Base-by-base conservation (phyloP, 306 rosid species). In the Herpetospermum pedunculosum region DNA sequence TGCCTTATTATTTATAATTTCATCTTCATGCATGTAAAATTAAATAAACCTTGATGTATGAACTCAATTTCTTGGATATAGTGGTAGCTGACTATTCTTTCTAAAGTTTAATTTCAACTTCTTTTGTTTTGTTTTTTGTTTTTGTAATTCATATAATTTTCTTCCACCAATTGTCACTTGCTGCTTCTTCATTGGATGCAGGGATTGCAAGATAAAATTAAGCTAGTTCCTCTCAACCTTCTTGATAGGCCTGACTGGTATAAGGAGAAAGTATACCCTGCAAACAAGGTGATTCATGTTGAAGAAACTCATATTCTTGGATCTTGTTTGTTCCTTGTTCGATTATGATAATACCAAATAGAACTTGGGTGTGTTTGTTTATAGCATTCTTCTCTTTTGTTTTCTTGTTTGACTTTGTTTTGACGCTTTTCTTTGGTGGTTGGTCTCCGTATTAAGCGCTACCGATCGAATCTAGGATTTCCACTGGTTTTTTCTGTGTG, bases 211-310 rank as follows among this genome's bases (percentile, higher is more conserved):
- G 87, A 90, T 47, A 75, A 90, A 84, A 90, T 90, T 63, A 76
- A 90, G 59, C 71, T 90, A 81, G 93, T 90, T 53, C 85, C 96
- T 26, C 62, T 90, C 1, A 47, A 86, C 74, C 97, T 92, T 52
- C 71, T 19, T 34, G 43, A 84, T 74, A 90, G 96, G 85, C 98
- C 97, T 73, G 83, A 84, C 64, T 92, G 96, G 96, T 92, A 88
- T 57, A 86, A 86, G 85, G 96, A 92, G 75, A 92, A 89, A 72
- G 88, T 92, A 59, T 85, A 87, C 80, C 85, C 89, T 38, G 77
- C 48, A 81, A 89, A 87, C 69, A 87, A 87, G 88, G 90, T 87
- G 59, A 38, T 59, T 21, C 37, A 16, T 73, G n/a, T 65, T n/a
- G 53, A 26, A 29, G 49, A 58, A 48, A 57, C 28, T 48, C 44